Percentiles rank a stretch among this genome's conserved stretches.
Evolutionary conservation across 1,139 yeast genomes (phyloP).

Genomic region (Hansenula sp.): DNA sequence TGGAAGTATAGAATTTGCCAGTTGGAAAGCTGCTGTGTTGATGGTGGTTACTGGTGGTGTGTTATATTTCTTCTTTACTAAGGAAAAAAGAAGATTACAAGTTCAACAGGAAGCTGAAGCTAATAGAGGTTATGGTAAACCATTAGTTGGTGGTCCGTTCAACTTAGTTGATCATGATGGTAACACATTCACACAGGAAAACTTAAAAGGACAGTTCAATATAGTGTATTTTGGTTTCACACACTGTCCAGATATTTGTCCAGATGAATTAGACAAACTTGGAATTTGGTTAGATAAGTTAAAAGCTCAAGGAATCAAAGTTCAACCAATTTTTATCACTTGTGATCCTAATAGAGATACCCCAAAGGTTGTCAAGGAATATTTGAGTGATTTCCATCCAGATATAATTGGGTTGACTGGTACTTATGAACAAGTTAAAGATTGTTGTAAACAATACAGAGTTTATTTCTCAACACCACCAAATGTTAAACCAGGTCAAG

Average conservation of each 20-base stretch:
- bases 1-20: slow-evolving; percentile 58
- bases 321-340: slow-evolving; percentile 87
- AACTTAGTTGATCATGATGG: slow-evolving; percentile 67
- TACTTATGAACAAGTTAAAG: slow-evolving; percentile 75
- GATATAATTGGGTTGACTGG: slow-evolving; percentile 90
- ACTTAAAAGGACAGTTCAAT: slow-evolving; percentile 73
- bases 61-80: slow-evolving; percentile 61
- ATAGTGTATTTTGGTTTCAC: slow-evolving; percentile 91
- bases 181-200: slow-evolving; percentile 65
- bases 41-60: slow-evolving; percentile 67
- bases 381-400: slow-evolving; percentile 83
- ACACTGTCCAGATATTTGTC: slow-evolving; percentile 97
- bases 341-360: slow-evolving; percentile 96
- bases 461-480: slow-evolving; percentile 97
- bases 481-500: slow-evolving; percentile 90
- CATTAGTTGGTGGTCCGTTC: slow-evolving; percentile 91
- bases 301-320: slow-evolving; percentile 49
- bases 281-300: slow-evolving; percentile 70
- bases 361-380: slow-evolving; percentile 75
- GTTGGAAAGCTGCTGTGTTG: slow-evolving; percentile 81
- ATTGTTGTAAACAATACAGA: slow-evolving; percentile 79
- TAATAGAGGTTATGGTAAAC: slow-evolving; percentile 85
- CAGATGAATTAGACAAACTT: slow-evolving; percentile 91
- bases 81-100: slow-evolving; percentile 70
- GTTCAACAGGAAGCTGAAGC: slow-evolving; percentile 77